Percentiles rank a stretch among this genome's conserved stretches.
These are phyloP conservation scores for Fusarium proliferatum DNA, from an alignment of 2,329 filamentous ascomycete species.

Conservation along the genomic window DNA sequence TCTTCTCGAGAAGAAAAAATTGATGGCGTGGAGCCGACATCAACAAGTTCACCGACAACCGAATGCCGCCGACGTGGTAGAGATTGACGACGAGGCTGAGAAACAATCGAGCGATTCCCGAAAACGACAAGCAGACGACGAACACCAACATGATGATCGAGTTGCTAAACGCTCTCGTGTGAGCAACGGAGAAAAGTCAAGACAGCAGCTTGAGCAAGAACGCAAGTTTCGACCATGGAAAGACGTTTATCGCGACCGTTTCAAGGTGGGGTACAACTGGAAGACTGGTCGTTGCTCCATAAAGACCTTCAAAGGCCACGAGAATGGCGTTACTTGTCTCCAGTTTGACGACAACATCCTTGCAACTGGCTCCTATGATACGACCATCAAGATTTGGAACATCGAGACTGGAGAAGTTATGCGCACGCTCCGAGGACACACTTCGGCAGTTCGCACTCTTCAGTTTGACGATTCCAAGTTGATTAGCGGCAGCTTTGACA, in stretches of 20 bases:
- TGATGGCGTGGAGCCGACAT: constrained; percentile 88
- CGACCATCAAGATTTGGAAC: constrained; percentile 96
- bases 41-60: constrained; percentile 70
- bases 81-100: constrained; percentile 41
- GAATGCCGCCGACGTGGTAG: constrained; percentile 38
- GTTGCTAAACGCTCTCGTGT: constrained; percentile 51
- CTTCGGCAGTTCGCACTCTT: constrained; percentile 83
- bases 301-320: constrained; percentile 85
- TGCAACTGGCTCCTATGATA: constrained; percentile 94
- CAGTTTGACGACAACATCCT: constrained; percentile 87
- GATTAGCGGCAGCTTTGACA: constrained; percentile 89
- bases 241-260: constrained; percentile 94
- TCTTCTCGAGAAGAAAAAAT: constrained; percentile 84
- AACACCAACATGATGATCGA: constrained; percentile 42
- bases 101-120: constrained; percentile 43
- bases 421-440: constrained; percentile 86
- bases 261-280: constrained; percentile 97
- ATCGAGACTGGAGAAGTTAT: constrained; percentile 88
- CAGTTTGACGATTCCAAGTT: constrained; percentile 94
- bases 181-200: constrained; percentile 40
- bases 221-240: constrained; percentile 82
- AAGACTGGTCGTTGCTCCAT: constrained; percentile 91
- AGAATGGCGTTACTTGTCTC: constrained; percentile 73
- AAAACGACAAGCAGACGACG: constrained; percentile 50
- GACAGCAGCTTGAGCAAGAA: constrained; percentile 54